A percentile compares a stretch with the other conserved stretches of the same genome.
phyloP scores from a whole-genome alignment of 2,329 filamentous ascomycete species.

The Sporothrix variecibatus region DNA sequence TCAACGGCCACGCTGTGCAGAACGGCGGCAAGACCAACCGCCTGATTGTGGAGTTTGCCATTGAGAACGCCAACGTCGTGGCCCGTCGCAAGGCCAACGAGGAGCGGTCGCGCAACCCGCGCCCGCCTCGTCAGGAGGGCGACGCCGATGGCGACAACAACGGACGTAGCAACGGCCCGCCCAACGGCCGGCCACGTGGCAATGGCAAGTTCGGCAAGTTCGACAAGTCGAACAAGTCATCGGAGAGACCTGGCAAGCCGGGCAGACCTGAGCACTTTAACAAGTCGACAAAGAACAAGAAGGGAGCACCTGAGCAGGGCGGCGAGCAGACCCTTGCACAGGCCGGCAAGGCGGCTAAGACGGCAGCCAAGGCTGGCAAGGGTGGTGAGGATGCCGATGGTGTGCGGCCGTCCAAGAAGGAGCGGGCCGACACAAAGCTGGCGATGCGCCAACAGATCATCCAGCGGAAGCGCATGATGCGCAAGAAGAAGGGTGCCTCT shows the following conservation, averaged over 20 bases:
- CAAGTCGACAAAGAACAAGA: constrained; percentile 22
- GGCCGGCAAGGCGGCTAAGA: constrained; percentile 15
- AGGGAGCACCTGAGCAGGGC: background rate
- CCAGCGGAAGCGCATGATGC: constrained; percentile 77
- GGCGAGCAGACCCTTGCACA: constrained; percentile 13
- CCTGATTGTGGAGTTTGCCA: constrained; percentile 93
- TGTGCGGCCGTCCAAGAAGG: constrained; percentile 30
- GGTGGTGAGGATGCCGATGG: constrained; percentile 24
- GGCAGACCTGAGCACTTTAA: constrained; percentile 1
- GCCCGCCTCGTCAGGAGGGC: constrained; percentile 36
- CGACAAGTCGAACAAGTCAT: background rate
- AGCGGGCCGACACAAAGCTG: constrained; percentile 40
- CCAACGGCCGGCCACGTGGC: background rate
- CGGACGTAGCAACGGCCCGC: background rate
- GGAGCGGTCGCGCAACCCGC: constrained; percentile 39
- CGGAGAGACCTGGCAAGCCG: background rate
- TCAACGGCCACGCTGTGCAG: constrained; percentile 73
- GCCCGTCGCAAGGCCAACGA: constrained; percentile 70
- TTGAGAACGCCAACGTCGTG: constrained; percentile 97
- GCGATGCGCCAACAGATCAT: constrained; percentile 73
- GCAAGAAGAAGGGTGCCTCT: constrained; percentile 60
- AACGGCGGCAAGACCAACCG: constrained; percentile 77
- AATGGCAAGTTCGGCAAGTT: constrained; percentile 20
- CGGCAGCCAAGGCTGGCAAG: constrained; percentile 28
- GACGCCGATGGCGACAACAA: constrained; percentile 38